Percentiles rank a stretch among this genome's conserved stretches.
Evolutionary conservation across 495 filamentous ascomycete species (phyloP).

Genomic region (Neurospora sp.): DNA sequence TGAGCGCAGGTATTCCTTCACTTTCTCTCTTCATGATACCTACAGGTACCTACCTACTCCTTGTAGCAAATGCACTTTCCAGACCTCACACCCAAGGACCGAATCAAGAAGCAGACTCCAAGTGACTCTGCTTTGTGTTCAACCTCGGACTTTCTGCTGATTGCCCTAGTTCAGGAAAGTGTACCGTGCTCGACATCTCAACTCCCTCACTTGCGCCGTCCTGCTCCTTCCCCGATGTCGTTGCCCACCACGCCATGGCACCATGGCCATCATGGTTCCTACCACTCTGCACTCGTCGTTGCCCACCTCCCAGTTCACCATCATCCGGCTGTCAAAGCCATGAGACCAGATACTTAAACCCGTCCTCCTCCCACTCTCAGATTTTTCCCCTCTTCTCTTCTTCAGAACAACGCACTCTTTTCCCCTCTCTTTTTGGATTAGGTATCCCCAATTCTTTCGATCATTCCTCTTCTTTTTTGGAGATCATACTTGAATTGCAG

Average conservation of each 20-base stretch:
- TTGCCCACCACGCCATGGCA: background rate
- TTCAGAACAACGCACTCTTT: slow-evolving; percentile 13
- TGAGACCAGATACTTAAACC: background rate
- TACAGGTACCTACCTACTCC: background rate
- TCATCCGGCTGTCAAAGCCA: background rate
- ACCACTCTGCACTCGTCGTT: background rate
- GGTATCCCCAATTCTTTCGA: slow-evolving; percentile 13
- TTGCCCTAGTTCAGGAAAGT: background rate
- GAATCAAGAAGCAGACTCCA: background rate
- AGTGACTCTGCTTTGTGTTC: background rate
- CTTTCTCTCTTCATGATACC: background rate
- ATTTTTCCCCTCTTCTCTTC: slow-evolving; percentile 2
- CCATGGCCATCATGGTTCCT: background rate
- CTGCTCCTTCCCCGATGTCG: background rate
- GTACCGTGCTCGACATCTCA: background rate
- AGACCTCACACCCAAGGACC: background rate
- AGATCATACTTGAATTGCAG: slow-evolving; percentile 18
- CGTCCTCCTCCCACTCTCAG: background rate
- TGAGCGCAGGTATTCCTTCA: slow-evolving; percentile 14
- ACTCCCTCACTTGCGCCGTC: background rate
- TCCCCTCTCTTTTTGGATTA: slow-evolving; percentile 20
- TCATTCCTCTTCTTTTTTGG: slow-evolving; percentile 18
- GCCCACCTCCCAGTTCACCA: background rate
- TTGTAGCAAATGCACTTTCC: background rate
- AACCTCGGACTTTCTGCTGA: background rate